These are phyloP conservation scores for Dothistroma septosporum DNA, from an alignment of 2,329 filamentous ascomycete species.

Conservation along the genomic window DNA sequence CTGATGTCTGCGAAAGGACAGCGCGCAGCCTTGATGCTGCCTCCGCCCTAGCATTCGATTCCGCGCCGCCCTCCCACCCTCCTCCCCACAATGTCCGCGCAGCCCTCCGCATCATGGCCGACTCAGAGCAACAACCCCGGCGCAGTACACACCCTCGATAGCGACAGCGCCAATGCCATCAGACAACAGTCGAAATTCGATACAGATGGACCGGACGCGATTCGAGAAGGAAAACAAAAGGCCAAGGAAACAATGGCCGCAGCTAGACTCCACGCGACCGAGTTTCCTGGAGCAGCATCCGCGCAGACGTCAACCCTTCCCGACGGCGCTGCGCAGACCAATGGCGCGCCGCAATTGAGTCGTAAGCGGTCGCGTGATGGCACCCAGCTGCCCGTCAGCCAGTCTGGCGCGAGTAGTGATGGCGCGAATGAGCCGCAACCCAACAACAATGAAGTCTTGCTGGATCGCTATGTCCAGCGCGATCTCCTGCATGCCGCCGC, in stretches of 20 bases:
- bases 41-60: neutral
- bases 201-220: constrained; percentile 40
- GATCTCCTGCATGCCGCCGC: constrained; percentile 58
- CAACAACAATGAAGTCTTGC: constrained; percentile 37
- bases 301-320: constrained; percentile 8
- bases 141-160: constrained; percentile 24
- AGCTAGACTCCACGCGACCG: constrained; percentile 42
- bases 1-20: neutral
- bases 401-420: constrained; percentile 10
- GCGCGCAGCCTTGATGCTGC: neutral
- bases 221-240: constrained; percentile 57
- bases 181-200: constrained; percentile 18
- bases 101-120: constrained; percentile 7
- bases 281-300: constrained; percentile 28
- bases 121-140: constrained; percentile 17
- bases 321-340: constrained; percentile 36
- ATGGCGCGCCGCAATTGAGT: constrained; percentile 46
- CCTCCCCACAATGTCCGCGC: neutral
- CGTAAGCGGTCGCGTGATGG: constrained; percentile 59
- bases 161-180: constrained; percentile 15
- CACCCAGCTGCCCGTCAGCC: constrained; percentile 47
- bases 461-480: constrained; percentile 62
- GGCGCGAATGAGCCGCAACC: constrained; percentile 18
- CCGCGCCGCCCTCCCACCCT: neutral
- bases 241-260: constrained; percentile 57